Evolutionary conservation across 257 asterid species (phyloP).

Genomic region (Solanum sejunctum): DNA sequence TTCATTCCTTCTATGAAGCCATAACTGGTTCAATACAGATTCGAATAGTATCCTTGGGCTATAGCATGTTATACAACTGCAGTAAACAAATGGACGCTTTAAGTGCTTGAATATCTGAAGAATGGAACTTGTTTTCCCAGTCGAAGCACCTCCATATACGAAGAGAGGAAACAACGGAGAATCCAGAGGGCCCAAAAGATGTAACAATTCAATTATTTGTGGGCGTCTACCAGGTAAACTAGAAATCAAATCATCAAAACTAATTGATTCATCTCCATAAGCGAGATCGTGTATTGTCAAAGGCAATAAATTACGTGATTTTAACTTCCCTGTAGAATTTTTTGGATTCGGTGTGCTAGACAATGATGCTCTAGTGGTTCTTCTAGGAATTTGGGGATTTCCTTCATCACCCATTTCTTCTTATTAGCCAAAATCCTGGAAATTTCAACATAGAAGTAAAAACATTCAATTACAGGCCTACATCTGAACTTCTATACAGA

Average conservation of each 20-base stretch:
- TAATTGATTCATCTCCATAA: conserved; percentile 25
- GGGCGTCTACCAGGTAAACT: conserved; percentile 57
- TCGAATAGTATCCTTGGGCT: conserved; percentile 71
- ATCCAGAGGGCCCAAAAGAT: conserved; percentile 65
- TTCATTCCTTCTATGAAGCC: conserved; percentile 65
- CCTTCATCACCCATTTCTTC: conserved; percentile 41
- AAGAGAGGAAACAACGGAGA: conserved; percentile 69
- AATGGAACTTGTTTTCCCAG: conserved; percentile 65
- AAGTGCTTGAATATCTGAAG: conserved; percentile 52
- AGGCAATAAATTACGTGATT: conserved; percentile 6
- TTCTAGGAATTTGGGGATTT: conserved; percentile 34
- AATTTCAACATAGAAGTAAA: neutral
- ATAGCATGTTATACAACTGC: conserved; percentile 67
- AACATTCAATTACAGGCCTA: neutral
- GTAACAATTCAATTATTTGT: conserved; percentile 48
- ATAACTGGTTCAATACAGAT: conserved; percentile 76
- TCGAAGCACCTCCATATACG: conserved; percentile 79
- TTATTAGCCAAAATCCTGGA: neutral
- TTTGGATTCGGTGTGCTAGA: conserved; percentile 27
- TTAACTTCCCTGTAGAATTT: conserved; percentile 20
- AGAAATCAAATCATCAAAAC: conserved; percentile 44
- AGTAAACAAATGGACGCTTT: conserved; percentile 65
- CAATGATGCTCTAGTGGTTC: conserved; percentile 50
- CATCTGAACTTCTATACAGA: neutral
- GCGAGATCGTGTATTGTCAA: conserved; percentile 36